Base-by-base conservation (phyloP, 2,329 filamentous ascomycete genomes). In the Trichoderma atrobrunneum region DNA sequence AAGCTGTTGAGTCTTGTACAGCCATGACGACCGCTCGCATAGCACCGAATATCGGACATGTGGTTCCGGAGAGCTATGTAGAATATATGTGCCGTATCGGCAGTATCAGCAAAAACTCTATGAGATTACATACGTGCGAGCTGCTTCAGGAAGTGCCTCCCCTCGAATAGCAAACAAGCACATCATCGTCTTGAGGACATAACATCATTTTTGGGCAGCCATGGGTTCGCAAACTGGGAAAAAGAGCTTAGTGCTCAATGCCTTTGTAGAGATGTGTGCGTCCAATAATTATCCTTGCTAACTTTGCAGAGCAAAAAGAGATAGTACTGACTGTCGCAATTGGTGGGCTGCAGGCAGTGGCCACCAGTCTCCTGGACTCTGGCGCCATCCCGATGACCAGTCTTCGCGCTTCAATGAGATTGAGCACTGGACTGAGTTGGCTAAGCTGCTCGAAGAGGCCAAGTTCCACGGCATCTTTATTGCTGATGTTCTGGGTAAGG, bases 351-450 rank as follows among this genome's bases (percentile, higher is more conserved):
- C 57, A 81, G 80, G 79, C 73, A 82, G 80, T 63, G 84, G 84
- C 3, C 85, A 87, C 70, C 84, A 86, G 74, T 85, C 84, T 1
- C 84, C 84, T 6, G 81, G 83, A 1, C 76, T 85, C 24, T 85
- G 90, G 90, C 84, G 86, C 43, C 90, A 92, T 75, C 91, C 90
- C 1, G 83, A 88, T 18, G 90, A 93, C 74, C 82, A 87, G 74
- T 91, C 90, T 1, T 85, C 85, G 74, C 80, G 87, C 21, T 92
- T 92, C 79, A 89, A 89, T 73, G 83, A 87, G 30, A 81, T 90
- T 39, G 81, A 87, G 7, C 87, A 91, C 73, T 92, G 90, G 89
- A 84, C 87, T 0, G 83, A 88, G 65, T 80, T 92, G 0, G 89
- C 89, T 0, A 83, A 89, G 74, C 80, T 88, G 2, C 84, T 90